These are phyloP conservation scores for Phytophthora foliorum DNA, from an alignment of 352 stramenopile species.

Conservation along the genomic window DNA sequence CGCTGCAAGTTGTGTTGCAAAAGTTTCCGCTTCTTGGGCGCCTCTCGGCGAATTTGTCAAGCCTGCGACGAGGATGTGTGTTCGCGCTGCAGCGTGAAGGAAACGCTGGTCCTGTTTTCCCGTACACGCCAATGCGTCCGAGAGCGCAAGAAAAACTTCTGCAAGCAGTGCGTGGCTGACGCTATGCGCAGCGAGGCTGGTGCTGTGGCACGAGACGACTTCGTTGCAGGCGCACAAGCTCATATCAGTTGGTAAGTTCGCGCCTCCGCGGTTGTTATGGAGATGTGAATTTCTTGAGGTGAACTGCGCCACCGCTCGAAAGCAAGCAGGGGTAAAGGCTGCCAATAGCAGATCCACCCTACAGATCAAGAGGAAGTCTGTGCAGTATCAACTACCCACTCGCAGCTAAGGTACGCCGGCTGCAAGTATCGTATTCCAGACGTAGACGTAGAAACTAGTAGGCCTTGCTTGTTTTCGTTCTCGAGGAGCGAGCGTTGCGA, in stretches of 20 bases:
- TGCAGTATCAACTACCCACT: slow-evolving; percentile 11
- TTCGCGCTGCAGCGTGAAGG: slow-evolving; percentile 37
- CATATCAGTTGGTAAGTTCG: slow-evolving; percentile 32
- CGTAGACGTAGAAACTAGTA: background rate
- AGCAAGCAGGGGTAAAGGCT: background rate
- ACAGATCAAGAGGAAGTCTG: slow-evolving; percentile 25
- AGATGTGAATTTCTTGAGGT: background rate
- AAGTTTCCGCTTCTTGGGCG: slow-evolving; percentile 43
- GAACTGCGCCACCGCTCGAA: slow-evolving; percentile 3
- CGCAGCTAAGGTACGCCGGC: background rate
- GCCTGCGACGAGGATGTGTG: slow-evolving; percentile 46
- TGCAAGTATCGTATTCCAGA: slow-evolving; percentile 2
- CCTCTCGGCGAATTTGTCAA: slow-evolving; percentile 37
- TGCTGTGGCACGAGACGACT: slow-evolving; percentile 41
- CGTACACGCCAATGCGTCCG: slow-evolving; percentile 16
- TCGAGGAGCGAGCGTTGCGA: background rate
- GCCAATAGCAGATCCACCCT: background rate
- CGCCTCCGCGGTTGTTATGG: background rate
- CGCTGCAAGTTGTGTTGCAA: slow-evolving; percentile 49
- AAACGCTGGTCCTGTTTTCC: slow-evolving; percentile 42
- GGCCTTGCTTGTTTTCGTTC: background rate
- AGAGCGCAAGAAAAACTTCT: slow-evolving; percentile 43
- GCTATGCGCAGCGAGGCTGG: slow-evolving; percentile 40
- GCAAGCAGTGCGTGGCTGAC: slow-evolving; percentile 45
- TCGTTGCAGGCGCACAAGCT: slow-evolving; percentile 21